Base-by-base conservation (phyloP, 2,329 filamentous ascomycete species). In the Mycosphaerella arachidis region DNA sequence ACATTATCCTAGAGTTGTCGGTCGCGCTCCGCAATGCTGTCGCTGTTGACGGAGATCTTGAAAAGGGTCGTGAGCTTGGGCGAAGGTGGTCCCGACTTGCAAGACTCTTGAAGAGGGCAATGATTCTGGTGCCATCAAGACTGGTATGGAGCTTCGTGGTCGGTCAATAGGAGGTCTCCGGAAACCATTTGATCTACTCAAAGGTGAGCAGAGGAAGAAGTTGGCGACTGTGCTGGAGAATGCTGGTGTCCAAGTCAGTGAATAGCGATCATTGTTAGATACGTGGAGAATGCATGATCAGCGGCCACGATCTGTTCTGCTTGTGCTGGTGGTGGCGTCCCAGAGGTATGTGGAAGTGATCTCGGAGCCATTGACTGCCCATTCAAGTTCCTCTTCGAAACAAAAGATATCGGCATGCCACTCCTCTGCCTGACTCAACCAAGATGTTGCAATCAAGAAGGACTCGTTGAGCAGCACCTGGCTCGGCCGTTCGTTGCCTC, bases 41-140 rank as follows among this genome's bases (percentile, higher is more conserved):
- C n/a, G 70, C 76, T 1, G 74, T 80, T 1, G 66, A 76, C 20
- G 71, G 72, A 0, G 79, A 82, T 57, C 56, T 82, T 29, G 71
- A 74, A 62, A 71, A 68, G 46, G 79, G 77, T 0, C 72, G 79
- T 0, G 75, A 79, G 70, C 82, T 12, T 82, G 80, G 80, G 67
- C 70, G 16, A 80, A 79, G 71, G 78, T 79, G 5, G 82, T 73
- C 59, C 80, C 80, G 1, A 70, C 82, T 6, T 82, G 80, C 71
- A 79, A 79, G 67, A 79, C 81, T 46, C 64, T 82, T 5, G 80
- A 82, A 67, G 72, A 75, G 4, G 72, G 80, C 53, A 80, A 80
- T 56, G 82, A 82, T 60, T 71, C 74, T 0, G 70, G 76, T 6
- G 78, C 77, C 6, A 75, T 81, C 8, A 82, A 82, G 74, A 81